phyloP scores from a whole-genome alignment of 1,139 yeast species.

The Candida frijolesensis region DNA sequence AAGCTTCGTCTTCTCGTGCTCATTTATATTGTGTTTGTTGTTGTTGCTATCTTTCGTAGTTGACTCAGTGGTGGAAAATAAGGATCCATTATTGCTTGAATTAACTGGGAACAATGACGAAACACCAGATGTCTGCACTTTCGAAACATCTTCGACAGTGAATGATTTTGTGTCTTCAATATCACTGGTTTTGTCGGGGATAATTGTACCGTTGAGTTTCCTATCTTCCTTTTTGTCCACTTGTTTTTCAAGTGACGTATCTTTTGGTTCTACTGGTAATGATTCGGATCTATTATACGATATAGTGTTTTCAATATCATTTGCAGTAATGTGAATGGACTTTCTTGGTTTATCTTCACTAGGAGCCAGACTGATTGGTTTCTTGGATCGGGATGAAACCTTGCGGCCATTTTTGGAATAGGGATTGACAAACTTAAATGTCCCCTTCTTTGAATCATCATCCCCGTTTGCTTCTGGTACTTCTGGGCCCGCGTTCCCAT shows the following conservation, averaged over 20 bases:
- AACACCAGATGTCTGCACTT: neutral
- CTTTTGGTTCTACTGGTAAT: conserved; percentile 20
- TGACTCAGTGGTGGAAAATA: neutral
- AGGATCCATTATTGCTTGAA: neutral
- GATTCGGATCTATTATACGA: conserved; percentile 37
- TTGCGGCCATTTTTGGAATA: conserved; percentile 10
- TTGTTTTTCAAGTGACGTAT: neutral
- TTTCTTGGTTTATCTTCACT: conserved; percentile 3
- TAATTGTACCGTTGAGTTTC: neutral
- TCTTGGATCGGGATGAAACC: conserved; percentile 8
- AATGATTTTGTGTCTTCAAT: neutral
- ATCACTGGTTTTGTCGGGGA: neutral
- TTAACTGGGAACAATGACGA: conserved; percentile 5
- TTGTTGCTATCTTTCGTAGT: neutral
- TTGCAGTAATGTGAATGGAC: conserved; percentile 28
- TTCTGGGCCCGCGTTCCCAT: conserved; percentile 29
- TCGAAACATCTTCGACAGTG: neutral
- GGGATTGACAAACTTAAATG: conserved; percentile 16
- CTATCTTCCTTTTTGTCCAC: neutral
- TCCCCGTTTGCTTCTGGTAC: conserved; percentile 9
- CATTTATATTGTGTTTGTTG: neutral
- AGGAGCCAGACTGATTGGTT: conserved; percentile 5
- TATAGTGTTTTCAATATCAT: conserved; percentile 39
- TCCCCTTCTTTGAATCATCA: conserved; percentile 5
- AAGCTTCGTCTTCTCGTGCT: neutral